Evolutionary conservation across 2,329 filamentous ascomycete genomes (phyloP), one percentile per base, ranked within the genome.

Genomic region (Botrytis paeoniae): DNA sequence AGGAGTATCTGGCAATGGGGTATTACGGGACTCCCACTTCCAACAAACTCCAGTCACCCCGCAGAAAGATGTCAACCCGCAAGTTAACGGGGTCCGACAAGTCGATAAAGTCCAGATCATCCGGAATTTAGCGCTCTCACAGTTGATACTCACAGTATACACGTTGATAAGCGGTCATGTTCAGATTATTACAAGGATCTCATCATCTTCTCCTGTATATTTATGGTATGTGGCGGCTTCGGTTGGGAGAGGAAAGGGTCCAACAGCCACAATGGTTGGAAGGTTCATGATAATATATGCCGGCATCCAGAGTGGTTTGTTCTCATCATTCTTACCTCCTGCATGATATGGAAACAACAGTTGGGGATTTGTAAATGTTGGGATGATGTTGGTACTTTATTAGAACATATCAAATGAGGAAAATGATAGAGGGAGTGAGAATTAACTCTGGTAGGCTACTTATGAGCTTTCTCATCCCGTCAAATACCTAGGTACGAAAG

Each of bases 181-280:
- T 39, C 96, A 99, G 82, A 97, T 99, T 77, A 92, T 98, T 78
- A 97, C 92, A 62, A 89, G 96, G 37, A 87, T 99, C 25, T 92
- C 93, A 1, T 97, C 95, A 0, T 95, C 91, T 0, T 97, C 95
- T 81, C 93, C 94, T 1, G 83, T 96, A 29, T 98, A 94, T 94
- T 96, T 97, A 80, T 91, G 92, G 86, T 93, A 92, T 85, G 81
- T 97, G 57, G 93, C 92, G n/a, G 45, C 54, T 20, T 71, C 71
- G 61, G 57, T 73, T 41, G 62, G 69, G 65, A 69, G 73, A 62
- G 62, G 60, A 63, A 75, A 75, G 35, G 48, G 18, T 18, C 32
- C 59, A 43, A 57, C 66, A 43, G 69, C 69, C 29, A 68, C 71
- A 32, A 71, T 59, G 16, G 32, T 77, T 71, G 75, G 79, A n/a